phyloP scores from a whole-genome alignment of 148 eudicot genomes.

The Silene conica region DNA sequence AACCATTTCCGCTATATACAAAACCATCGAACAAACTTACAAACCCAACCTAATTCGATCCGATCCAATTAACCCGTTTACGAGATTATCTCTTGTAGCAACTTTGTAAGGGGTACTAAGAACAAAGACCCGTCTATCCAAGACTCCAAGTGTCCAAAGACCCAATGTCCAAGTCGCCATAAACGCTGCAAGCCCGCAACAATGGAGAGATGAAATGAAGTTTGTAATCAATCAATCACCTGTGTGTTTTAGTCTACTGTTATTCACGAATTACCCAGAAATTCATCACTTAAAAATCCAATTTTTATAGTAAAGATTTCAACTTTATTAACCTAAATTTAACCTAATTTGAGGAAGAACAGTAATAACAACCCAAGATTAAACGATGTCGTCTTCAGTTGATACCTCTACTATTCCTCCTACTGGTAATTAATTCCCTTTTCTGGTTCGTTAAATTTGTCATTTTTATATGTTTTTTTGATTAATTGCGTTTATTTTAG shows the following conservation, averaged over 20 bases:
- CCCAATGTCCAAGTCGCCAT: too few species aligned
- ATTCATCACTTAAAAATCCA: too few species aligned
- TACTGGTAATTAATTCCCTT: not conserved
- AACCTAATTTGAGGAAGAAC: not conserved
- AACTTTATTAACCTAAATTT: not conserved
- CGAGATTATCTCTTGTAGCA: too few species aligned
- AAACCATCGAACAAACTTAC: too few species aligned
- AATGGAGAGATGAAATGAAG: not conserved
- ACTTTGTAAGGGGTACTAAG: too few species aligned
- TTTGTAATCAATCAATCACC: not conserved
- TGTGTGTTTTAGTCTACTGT: not conserved
- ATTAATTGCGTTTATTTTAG: not conserved
- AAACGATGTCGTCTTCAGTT: slow-evolving; percentile 16
- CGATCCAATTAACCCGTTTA: too few species aligned
- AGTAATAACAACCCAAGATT: not conserved
- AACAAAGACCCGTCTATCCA: not conserved
- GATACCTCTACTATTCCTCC: not conserved
- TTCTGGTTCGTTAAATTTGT: not conserved
- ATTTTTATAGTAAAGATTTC: not conserved
- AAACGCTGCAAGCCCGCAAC: not conserved
- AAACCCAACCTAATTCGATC: too few species aligned
- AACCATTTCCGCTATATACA: too few species aligned
- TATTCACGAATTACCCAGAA: not conserved
- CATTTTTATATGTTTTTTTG: not conserved
- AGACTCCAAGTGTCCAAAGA: not conserved